Evolutionary conservation across 306 rosid species (phyloP).

Genomic region (Gastrolobium villosum): DNA sequence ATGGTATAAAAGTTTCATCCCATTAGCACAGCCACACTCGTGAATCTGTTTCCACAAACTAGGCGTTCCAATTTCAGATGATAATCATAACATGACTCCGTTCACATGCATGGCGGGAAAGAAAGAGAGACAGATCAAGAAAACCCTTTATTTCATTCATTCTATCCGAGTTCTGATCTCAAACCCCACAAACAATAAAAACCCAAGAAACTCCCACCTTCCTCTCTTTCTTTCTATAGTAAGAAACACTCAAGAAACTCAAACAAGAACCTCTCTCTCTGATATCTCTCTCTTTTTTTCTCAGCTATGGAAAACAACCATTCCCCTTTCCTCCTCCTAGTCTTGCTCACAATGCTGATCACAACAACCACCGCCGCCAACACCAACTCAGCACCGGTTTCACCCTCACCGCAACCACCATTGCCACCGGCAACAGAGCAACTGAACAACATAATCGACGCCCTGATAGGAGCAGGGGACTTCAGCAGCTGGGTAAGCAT

Average conservation of each 20-base stretch:
- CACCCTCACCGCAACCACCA: not conserved
- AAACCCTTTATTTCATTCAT: too few relatives aligned
- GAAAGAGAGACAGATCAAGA: too few relatives aligned
- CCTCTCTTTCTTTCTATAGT: too few relatives aligned
- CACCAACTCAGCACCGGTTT: not conserved
- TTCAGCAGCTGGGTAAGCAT: conserved; percentile 61
- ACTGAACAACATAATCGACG: conserved; percentile 70
- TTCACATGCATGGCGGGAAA: too few relatives aligned
- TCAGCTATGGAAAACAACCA: conserved; percentile 22
- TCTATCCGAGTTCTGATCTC: too few relatives aligned
- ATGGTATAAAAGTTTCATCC: too few relatives aligned
- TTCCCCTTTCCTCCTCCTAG: not conserved
- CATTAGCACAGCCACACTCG: too few relatives aligned
- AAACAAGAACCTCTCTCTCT: not conserved
- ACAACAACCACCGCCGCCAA: not conserved
- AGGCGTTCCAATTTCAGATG: too few relatives aligned
- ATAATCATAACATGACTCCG: too few relatives aligned
- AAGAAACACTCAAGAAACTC: not conserved
- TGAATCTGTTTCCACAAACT: too few relatives aligned
- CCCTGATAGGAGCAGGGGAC: conserved; percentile 73
- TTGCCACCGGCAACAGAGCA: conserved; percentile 40
- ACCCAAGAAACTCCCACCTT: too few relatives aligned
- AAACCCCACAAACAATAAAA: too few relatives aligned
- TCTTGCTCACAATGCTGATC: not conserved
- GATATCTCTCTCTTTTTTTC: not conserved